Evolutionary conservation across 2,329 filamentous ascomycete species (phyloP).

Genomic region (Cladosporium velox): DNA sequence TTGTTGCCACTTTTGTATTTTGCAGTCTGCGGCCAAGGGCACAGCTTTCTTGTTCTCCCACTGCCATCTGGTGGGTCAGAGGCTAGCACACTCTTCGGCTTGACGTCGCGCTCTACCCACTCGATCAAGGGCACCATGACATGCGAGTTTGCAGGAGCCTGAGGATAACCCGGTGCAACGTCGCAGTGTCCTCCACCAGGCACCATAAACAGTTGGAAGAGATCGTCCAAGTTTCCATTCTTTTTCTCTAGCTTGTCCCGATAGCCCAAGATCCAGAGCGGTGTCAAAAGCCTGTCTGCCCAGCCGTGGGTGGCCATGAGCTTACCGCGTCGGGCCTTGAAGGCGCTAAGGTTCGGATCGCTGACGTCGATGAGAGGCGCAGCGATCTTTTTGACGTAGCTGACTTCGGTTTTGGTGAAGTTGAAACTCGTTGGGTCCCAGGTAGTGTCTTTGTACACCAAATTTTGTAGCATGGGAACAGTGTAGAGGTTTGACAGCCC

Average conservation of each 20-base stretch:
- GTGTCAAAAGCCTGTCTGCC: neutral
- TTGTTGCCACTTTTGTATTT: neutral
- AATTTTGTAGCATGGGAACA: neutral
- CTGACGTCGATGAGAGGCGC: slow-evolving; percentile 21
- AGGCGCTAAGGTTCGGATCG: slow-evolving; percentile 25
- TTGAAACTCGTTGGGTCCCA: slow-evolving; percentile 20
- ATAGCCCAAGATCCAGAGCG: neutral
- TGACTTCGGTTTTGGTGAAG: slow-evolving; percentile 21
- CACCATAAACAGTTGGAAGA: slow-evolving; percentile 43
- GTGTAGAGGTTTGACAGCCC: neutral
- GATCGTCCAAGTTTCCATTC: slow-evolving; percentile 33
- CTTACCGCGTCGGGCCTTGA: neutral
- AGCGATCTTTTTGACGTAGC: slow-evolving; percentile 22
- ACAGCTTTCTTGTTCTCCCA: neutral
- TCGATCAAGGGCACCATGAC: slow-evolving; percentile 36
- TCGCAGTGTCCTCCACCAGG: slow-evolving; percentile 45
- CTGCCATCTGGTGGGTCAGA: neutral
- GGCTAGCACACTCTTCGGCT: slow-evolving; percentile 26
- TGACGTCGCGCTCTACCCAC: slow-evolving; percentile 40
- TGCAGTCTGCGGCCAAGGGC: neutral
- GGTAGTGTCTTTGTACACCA: neutral
- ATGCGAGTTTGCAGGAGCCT: slow-evolving; percentile 34
- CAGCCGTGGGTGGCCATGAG: neutral
- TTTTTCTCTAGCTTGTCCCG: neutral
- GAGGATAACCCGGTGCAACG: slow-evolving; percentile 25